These are phyloP conservation scores for Solanum sparsipilum DNA, from an alignment of 257 asterid species.

Conservation along the genomic window DNA sequence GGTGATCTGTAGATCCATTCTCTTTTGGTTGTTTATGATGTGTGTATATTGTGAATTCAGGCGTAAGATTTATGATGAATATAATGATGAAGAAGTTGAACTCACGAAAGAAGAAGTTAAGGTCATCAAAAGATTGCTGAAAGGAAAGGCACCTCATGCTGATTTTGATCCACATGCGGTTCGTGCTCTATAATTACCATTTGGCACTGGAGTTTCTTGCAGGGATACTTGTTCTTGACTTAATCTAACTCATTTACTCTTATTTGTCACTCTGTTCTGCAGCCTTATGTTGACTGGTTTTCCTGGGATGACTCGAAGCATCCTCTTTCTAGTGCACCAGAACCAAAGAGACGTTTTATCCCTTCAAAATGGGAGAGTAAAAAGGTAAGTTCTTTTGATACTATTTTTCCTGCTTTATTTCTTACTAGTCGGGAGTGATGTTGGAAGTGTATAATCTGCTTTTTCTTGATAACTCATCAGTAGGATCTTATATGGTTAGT, in stretches of 20 bases:
- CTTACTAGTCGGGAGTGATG: neutral
- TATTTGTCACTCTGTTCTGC: slow-evolving; percentile 13
- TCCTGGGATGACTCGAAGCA: slow-evolving; percentile 65
- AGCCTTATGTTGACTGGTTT: slow-evolving; percentile 89
- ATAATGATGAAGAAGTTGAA: slow-evolving; percentile 87
- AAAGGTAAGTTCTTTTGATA: slow-evolving; percentile 33
- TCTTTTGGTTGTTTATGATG: neutral
- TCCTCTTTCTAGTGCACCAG: slow-evolving; percentile 89
- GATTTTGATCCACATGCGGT: slow-evolving; percentile 91
- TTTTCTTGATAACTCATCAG: neutral
- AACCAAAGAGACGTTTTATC: slow-evolving; percentile 95
- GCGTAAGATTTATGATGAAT: slow-evolving; percentile 79
- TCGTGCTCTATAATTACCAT: slow-evolving; percentile 14
- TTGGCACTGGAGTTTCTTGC: neutral
- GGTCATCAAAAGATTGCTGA: slow-evolving; percentile 45
- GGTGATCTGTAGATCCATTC: slow-evolving; percentile 1
- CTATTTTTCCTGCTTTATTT: neutral
- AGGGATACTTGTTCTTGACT: slow-evolving; percentile 5
- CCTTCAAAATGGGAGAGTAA: slow-evolving; percentile 92
- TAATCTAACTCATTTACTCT: neutral
- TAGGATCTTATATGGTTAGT: neutral
- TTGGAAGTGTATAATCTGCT: neutral
- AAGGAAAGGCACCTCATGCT: slow-evolving; percentile 90
- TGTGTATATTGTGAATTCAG: slow-evolving; percentile 25
- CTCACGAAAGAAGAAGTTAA: slow-evolving; percentile 68